A percentile compares a stretch with the other conserved stretches of the same genome.
phyloP scores from a whole-genome alignment of 2,329 filamentous ascomycete genomes.

The Hirsutella minnesotensis region DNA sequence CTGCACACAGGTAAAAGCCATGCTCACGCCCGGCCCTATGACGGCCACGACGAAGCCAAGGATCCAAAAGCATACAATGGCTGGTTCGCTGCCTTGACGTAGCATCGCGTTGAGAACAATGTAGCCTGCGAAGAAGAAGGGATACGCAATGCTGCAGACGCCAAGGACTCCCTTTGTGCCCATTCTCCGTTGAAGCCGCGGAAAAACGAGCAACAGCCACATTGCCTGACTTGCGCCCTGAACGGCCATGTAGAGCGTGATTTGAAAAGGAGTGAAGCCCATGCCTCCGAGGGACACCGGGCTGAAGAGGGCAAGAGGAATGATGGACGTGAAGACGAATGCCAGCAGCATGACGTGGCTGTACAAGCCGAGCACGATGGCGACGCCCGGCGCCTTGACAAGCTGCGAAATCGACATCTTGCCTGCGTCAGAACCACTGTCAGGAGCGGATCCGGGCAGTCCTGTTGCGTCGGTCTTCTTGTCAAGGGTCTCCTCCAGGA shows the following conservation, averaged over 20 bases:
- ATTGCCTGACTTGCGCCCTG: slow-evolving; percentile 54
- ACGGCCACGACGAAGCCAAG: slow-evolving; percentile 29
- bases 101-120: slow-evolving; percentile 42
- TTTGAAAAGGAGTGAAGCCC: slow-evolving; percentile 48
- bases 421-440: neutral
- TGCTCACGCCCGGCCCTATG: slow-evolving; percentile 47
- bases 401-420: slow-evolving; percentile 26
- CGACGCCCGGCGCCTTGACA: slow-evolving; percentile 50
- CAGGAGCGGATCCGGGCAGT: neutral
- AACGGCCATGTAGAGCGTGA: slow-evolving; percentile 53
- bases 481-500: slow-evolving; percentile 50
- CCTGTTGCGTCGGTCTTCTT: slow-evolving; percentile 5
- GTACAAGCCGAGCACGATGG: slow-evolving; percentile 53
- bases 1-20: slow-evolving; percentile 61
- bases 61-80: slow-evolving; percentile 44
- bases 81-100: slow-evolving; percentile 20
- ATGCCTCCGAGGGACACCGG: slow-evolving; percentile 50
- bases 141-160: slow-evolving; percentile 42
- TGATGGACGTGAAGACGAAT: slow-evolving; percentile 58
- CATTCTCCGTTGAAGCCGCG: slow-evolving; percentile 49
- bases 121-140: slow-evolving; percentile 48
- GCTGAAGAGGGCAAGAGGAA: slow-evolving; percentile 59
- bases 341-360: slow-evolving; percentile 56
- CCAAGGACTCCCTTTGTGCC: slow-evolving; percentile 57
- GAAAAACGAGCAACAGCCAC: slow-evolving; percentile 63